phyloP scores from a whole-genome alignment of 78 protist species.

The Mastigamoeba balamuthi region DNA sequence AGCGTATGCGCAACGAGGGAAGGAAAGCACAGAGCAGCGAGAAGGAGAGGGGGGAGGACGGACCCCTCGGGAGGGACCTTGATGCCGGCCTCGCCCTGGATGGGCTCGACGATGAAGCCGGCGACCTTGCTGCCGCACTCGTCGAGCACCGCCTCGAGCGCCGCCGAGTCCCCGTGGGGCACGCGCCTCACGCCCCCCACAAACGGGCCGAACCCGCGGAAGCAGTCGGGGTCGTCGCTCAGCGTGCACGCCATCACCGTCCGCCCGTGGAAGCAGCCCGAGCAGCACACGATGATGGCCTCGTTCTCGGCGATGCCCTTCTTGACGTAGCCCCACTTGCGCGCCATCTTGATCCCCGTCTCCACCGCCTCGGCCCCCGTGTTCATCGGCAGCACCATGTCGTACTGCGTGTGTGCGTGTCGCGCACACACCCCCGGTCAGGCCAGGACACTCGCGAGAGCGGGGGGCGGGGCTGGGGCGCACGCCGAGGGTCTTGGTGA shows the following conservation, averaged over 20 bases:
- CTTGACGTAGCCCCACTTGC: slow-evolving; percentile 84
- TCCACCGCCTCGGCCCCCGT: slow-evolving; percentile 96
- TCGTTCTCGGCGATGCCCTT: slow-evolving; percentile 71
- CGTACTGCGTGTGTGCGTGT: too few relatives aligned
- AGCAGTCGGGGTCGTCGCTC: slow-evolving; percentile 73
- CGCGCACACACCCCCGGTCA: too few relatives aligned
- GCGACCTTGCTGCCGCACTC: slow-evolving; percentile 26
- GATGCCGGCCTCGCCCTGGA: slow-evolving; percentile 95
- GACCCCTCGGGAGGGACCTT: too few relatives aligned
- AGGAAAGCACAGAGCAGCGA: too few relatives aligned
- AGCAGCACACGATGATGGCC: slow-evolving; percentile 67
- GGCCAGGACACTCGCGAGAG: too few relatives aligned
- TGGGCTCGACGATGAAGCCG: slow-evolving; percentile 92
- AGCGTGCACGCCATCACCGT: slow-evolving; percentile 75
- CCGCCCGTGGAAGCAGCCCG: slow-evolving; percentile 92
- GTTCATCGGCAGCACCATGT: slow-evolving; percentile 92
- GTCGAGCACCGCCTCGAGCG: slow-evolving; percentile 51
- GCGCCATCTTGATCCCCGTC: slow-evolving; percentile 89
- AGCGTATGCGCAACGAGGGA: too few relatives aligned
- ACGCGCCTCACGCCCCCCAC: slow-evolving; percentile 41
- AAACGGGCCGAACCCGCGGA: slow-evolving; percentile 63
- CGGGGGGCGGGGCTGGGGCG: too few relatives aligned
- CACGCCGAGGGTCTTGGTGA: slow-evolving; percentile 65
- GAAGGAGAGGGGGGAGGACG: too few relatives aligned
- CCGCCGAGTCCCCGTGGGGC: slow-evolving; percentile 66